phyloP scores from a whole-genome alignment of 2,329 filamentous ascomycete species.

The Botrytis medusae region DNA sequence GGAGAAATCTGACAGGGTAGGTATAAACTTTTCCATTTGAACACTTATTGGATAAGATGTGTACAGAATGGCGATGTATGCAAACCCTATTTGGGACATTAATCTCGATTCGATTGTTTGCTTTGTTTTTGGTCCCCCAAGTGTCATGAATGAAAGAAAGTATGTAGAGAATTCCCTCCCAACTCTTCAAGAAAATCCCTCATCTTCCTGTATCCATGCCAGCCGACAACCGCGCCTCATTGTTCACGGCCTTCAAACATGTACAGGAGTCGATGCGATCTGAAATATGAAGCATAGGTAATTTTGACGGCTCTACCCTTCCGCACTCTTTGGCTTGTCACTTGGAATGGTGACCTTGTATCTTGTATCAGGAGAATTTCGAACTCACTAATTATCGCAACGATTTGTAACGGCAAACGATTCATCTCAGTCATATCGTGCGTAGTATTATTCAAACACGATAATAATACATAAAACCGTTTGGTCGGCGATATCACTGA shows the following conservation, averaged over 20 bases:
- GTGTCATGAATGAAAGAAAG: not conserved
- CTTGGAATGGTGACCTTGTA: not conserved
- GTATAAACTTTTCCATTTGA: not conserved
- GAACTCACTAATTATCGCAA: not conserved
- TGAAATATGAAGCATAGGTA: not conserved
- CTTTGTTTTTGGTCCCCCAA: not conserved
- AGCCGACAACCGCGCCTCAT: not conserved
- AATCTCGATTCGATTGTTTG: not conserved
- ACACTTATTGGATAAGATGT: not conserved
- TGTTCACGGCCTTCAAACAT: not conserved
- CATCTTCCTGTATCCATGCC: not conserved
- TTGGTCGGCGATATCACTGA: slow-evolving; percentile 14
- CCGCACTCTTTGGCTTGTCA: not conserved
- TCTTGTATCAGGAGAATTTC: not conserved
- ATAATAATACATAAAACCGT: not conserved
- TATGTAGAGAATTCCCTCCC: not conserved
- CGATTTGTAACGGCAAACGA: not conserved
- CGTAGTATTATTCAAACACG: not conserved
- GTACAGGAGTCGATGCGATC: not conserved
- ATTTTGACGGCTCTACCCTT: not conserved
- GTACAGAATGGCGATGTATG: not conserved
- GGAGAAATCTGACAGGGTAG: slow-evolving; percentile 1
- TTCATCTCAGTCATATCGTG: not conserved
- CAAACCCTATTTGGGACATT: not conserved
- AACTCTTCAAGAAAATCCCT: not conserved